Conservation (phyloP, 225 moss, liverwort and hornwort species). For the Straminergon stramineum region DNA sequence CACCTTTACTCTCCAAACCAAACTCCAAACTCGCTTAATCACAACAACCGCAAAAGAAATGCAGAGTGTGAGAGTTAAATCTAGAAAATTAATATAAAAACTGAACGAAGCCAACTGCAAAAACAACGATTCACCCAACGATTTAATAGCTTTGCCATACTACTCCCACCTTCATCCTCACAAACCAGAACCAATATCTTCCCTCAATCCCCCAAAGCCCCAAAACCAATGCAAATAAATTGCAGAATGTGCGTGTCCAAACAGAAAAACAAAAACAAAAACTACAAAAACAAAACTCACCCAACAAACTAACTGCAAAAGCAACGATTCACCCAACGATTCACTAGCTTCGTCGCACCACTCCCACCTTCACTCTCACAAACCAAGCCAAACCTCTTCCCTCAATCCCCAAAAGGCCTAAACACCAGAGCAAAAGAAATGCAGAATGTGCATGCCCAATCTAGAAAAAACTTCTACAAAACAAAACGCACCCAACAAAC, state of each 20-base stretch:
- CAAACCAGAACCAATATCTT: background rate
- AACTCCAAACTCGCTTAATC: background rate
- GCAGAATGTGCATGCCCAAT: background rate
- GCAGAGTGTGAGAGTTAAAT: background rate
- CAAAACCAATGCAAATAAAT: background rate
- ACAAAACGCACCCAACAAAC: background rate
- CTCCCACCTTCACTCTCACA: background rate
- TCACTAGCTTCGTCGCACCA: background rate
- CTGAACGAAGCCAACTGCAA: background rate
- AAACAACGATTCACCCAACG: background rate
- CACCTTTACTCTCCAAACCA: background rate
- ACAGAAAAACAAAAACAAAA: background rate
- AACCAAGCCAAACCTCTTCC: background rate
- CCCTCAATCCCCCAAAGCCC: background rate
- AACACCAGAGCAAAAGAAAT: background rate
- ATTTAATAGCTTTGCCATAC: background rate
- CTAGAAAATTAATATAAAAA: background rate
- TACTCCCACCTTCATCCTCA: background rate
- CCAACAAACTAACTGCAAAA: background rate
- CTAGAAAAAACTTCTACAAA: background rate
- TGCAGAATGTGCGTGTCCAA: background rate
- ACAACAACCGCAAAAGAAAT: background rate
- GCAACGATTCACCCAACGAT: background rate
- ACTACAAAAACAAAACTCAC: background rate
- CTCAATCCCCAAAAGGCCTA: background rate